Conservation (phyloP, 306 rosid species). For the Ormosia emarginata region DNA sequence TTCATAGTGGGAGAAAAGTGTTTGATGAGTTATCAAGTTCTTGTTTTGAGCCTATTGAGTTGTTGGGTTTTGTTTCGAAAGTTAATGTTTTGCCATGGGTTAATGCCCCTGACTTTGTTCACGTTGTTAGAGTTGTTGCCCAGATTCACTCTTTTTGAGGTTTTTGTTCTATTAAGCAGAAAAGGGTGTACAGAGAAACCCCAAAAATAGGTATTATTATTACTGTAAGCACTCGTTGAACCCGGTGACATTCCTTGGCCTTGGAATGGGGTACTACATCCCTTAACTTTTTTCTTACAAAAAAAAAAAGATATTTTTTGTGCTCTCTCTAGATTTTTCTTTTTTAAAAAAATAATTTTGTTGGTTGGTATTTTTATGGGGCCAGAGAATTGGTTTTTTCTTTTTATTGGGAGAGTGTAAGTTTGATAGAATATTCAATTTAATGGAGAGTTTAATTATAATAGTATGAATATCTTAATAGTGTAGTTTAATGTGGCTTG, state of each 20-base stretch:
- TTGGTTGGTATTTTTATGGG: no score
- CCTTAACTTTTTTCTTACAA: no score
- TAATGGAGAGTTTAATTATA: not conserved
- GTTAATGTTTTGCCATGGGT: constrained; percentile 36
- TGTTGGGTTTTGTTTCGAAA: constrained; percentile 28
- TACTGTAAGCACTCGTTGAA: no score
- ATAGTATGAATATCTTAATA: not conserved
- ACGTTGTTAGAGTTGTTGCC: constrained; percentile 22
- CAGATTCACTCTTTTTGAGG: constrained; percentile 37
- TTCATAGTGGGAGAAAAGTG: no score
- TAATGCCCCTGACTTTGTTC: constrained; percentile 14
- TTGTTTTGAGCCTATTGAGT: not conserved
- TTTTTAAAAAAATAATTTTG: no score
- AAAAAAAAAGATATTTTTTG: no score
- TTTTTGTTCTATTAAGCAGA: constrained; percentile 14
- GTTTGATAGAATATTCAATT: no score
- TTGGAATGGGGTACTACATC: no score
- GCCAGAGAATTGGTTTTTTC: no score
- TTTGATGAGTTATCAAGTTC: no score
- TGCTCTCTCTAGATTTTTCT: no score
- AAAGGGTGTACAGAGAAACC: not conserved
- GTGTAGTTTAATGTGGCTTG: not conserved
- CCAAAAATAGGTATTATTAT: not conserved
- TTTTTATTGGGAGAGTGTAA: no score
- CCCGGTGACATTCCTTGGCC: not conserved